These are phyloP conservation scores for Lablab purpureus DNA, from an alignment of 306 rosid genomes.

Conservation along the genomic window DNA sequence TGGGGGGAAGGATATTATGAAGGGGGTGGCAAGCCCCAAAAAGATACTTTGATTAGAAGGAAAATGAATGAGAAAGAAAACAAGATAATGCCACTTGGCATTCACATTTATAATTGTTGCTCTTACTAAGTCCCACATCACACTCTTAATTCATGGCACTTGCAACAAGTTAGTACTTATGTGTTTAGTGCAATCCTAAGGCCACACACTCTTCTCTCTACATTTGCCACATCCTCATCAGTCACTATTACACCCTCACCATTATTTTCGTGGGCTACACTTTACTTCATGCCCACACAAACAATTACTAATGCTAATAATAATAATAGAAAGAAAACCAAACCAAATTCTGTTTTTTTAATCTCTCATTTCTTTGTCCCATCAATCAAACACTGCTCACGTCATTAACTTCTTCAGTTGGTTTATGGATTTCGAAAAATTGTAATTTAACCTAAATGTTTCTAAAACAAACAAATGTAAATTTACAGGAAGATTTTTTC, in stretches of 20 bases:
- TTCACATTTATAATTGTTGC: constrained; percentile 32
- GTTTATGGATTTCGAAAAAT: too few species aligned
- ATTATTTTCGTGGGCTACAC: not conserved
- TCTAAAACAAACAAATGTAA: not conserved
- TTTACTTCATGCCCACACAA: not conserved
- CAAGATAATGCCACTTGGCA: constrained; percentile 35
- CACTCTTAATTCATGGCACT: not conserved
- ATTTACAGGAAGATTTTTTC: too few species aligned
- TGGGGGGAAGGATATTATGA: not conserved
- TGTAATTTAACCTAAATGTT: too few species aligned
- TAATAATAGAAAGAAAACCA: not conserved
- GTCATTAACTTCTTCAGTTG: too few species aligned
- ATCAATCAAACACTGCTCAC: too few species aligned
- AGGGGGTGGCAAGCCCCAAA: not conserved
- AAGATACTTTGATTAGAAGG: not conserved
- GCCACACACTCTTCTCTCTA: not conserved
- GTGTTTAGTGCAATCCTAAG: not conserved
- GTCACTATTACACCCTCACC: not conserved
- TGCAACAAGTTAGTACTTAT: not conserved
- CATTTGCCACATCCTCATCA: not conserved
- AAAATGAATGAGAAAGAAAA: not conserved
- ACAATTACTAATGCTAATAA: not conserved
- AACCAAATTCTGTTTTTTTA: too few species aligned
- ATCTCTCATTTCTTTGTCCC: too few species aligned
- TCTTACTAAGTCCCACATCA: not conserved